A percentile compares a stretch with the other conserved stretches of the same genome.
These are phyloP conservation scores for Coniochaeta ligniaria DNA, from an alignment of 2,329 filamentous ascomycete species.

Conservation along the genomic window DNA sequence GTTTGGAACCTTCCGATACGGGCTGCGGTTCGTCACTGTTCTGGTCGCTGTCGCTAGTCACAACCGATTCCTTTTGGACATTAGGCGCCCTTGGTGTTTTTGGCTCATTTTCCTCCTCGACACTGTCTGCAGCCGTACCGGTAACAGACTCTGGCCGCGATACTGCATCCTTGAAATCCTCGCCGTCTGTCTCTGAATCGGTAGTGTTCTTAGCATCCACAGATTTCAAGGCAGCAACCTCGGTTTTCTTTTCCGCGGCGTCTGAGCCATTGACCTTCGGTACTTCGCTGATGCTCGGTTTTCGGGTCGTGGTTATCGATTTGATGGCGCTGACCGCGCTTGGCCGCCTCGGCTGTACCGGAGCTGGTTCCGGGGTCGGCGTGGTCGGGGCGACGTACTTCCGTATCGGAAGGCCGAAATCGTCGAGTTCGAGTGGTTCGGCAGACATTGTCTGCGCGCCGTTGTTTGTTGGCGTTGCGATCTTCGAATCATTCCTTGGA, in stretches of 20 bases:
- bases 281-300: background rate
- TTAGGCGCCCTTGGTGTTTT: background rate
- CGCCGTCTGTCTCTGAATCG: constrained; percentile 15
- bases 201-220: constrained; percentile 3
- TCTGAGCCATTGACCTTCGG: background rate
- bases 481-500: background rate
- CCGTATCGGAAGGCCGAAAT: constrained; percentile 63
- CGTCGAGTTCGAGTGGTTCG: constrained; percentile 48
- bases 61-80: background rate
- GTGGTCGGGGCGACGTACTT: constrained; percentile 22
- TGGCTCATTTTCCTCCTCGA: background rate
- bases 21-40: background rate
- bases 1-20: background rate
- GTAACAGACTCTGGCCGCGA: constrained; percentile 5
- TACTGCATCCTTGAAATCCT: constrained; percentile 19
- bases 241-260: background rate
- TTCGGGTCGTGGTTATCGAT: background rate
- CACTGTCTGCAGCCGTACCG: background rate
- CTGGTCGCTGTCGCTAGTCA: background rate
- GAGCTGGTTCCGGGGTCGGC: background rate
- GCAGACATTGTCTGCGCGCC: constrained; percentile 17
- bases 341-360: background rate
- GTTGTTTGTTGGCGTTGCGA: background rate
- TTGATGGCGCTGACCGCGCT: background rate
- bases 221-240: background rate